These are phyloP conservation scores for Blastocystis sp. DNA, from an alignment of 352 stramenopile genomes.

Conservation along the genomic window DNA sequence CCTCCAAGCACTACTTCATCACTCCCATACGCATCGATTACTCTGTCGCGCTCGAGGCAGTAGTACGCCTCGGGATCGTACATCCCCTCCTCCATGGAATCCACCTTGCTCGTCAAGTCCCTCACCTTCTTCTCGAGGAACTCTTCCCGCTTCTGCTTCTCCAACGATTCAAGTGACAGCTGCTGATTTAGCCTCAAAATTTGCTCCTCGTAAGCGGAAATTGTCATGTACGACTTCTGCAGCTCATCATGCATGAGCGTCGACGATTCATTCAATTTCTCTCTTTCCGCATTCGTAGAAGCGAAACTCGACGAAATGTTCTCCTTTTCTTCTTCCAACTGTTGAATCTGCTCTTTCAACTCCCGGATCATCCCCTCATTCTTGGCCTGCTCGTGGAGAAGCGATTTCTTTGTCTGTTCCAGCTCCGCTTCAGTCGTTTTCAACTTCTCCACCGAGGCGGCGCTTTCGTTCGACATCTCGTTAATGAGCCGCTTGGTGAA, in stretches of 20 bases:
- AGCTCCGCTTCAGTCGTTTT: slow-evolving; percentile 9
- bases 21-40: background rate
- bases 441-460: slow-evolving; percentile 16
- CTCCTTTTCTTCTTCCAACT: slow-evolving; percentile 16
- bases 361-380: background rate
- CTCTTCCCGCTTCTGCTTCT: slow-evolving; percentile 18
- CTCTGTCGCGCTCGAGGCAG: slow-evolving; percentile 55
- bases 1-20: slow-evolving; percentile 20
- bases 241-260: slow-evolving; percentile 43
- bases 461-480: slow-evolving; percentile 28
- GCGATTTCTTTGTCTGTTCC: background rate
- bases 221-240: slow-evolving; percentile 51
- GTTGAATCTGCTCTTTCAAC: background rate
- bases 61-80: slow-evolving; percentile 67
- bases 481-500: slow-evolving; percentile 58
- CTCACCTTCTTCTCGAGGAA: slow-evolving; percentile 55
- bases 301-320: background rate
- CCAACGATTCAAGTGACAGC: slow-evolving; percentile 39
- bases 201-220: slow-evolving; percentile 43
- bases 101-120: slow-evolving; percentile 17
- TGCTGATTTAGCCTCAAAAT: slow-evolving; percentile 60
- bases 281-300: background rate
- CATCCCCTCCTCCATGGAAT: slow-evolving; percentile 65
- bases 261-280: background rate
- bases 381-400: background rate